These are phyloP conservation scores for Conidiobolus incongruus DNA, from an alignment of 371 early-diverging fungal genomes.

Conservation along the genomic window DNA sequence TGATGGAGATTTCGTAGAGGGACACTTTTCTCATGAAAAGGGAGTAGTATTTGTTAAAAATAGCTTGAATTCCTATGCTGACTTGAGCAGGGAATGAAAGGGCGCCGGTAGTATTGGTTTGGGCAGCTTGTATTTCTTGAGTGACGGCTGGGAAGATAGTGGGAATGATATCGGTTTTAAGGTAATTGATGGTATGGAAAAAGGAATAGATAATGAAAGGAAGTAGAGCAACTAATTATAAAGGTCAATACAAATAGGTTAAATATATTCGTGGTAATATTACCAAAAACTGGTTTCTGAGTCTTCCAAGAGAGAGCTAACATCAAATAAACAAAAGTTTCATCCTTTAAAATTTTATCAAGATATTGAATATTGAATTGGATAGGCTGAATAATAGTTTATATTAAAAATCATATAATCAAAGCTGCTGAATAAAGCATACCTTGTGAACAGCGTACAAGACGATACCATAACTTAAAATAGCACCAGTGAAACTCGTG, in stretches of 20 bases:
- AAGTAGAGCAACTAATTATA: neutral
- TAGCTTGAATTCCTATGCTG: neutral
- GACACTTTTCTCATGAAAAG: neutral
- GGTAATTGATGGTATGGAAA: neutral
- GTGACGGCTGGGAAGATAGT: neutral
- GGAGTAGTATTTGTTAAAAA: neutral
- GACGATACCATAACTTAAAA: neutral
- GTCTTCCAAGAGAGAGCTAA: neutral
- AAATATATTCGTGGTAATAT: neutral
- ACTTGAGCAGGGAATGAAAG: neutral
- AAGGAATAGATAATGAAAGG: neutral
- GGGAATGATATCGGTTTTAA: neutral
- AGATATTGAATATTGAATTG: neutral
- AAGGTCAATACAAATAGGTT: too few relatives aligned
- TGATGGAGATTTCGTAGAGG: neutral
- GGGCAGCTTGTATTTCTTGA: neutral
- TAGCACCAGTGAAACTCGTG: neutral
- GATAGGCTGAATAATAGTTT: neutral
- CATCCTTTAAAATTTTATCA: neutral
- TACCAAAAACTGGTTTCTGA: neutral
- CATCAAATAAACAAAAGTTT: neutral
- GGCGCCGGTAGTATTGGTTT: neutral
- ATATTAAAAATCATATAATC: too few relatives aligned
- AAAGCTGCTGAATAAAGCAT: neutral
- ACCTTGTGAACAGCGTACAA: neutral